Percentiles rank a stretch among this genome's conserved stretches.
Evolutionary conservation across 768 basidiomycete genomes (phyloP).

Genomic region (Trametes sanguinea): DNA sequence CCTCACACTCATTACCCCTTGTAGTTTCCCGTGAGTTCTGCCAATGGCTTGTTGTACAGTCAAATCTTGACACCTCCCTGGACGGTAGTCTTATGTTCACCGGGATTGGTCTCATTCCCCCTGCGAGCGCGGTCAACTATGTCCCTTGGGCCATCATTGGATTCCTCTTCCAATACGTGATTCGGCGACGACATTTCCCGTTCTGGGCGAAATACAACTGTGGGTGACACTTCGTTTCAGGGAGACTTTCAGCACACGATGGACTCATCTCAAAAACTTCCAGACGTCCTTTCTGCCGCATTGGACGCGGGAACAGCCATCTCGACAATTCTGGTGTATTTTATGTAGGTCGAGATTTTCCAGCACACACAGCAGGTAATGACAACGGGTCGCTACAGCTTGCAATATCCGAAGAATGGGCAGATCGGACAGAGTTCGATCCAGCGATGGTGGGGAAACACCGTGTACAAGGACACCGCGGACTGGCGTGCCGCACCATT

Average conservation of each 20-base stretch:
- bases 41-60: no score
- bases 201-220: conserved; percentile 46
- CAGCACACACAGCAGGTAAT: no score
- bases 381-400: neutral
- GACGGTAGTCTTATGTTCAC: conserved; percentile 36
- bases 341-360: conserved; percentile 16
- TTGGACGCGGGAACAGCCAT: conserved; percentile 62
- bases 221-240: neutral
- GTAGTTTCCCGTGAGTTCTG: no score
- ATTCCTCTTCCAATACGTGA: conserved; percentile 40
- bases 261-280: no score
- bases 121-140: conserved; percentile 45
- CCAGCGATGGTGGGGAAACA: conserved; percentile 42
- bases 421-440: conserved; percentile 36
- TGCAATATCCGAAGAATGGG: conserved; percentile 38
- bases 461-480: conserved; percentile 35
- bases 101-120: conserved; percentile 43
- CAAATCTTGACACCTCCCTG: no score
- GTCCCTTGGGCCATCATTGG: conserved; percentile 40
- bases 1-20: no score
- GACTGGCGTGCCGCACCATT: conserved; percentile 34
- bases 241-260: neutral
- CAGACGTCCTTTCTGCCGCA: conserved; percentile 75
- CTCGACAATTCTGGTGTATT: conserved; percentile 31
- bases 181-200: conserved; percentile 39